Base-by-base conservation (phyloP, 2,329 filamentous ascomycete genomes). In the Stachybotrys elegans region DNA sequence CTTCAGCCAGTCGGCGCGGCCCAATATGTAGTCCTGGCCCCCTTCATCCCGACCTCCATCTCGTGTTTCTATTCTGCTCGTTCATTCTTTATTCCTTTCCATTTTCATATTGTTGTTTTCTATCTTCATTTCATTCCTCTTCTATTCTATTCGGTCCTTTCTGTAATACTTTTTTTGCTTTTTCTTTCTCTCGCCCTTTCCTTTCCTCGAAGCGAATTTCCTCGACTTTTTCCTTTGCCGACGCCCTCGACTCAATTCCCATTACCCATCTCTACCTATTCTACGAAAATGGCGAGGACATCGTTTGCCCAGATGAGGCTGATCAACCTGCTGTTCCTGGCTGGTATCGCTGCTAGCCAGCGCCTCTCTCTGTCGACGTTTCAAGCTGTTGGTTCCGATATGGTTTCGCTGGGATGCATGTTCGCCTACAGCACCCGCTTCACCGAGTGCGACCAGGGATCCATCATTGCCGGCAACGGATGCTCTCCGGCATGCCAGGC, bases 11-110 rank as follows among this genome's bases (percentile, higher is more conserved):
- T 29, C 25, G n/a, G 31, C 31, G n/a, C 6, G n/a, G n/a, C 6
- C 8, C 14, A 16, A 34, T 17, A 12, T 34, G 9, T 34, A 34
- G 31, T 17, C 9, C n/a, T 16, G n/a, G n/a, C 31, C 31, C 31
- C 31, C 14, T 14, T 8, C 25, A 9, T 14, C 25, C 14, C 14
- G 9, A 14, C 25, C 46, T 37, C 31, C 46, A 46, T 43, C 46
- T 48, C 37, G 7, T 38, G 20, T 25, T 39, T 22, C 42, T 40
- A 29, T 21, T 3, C 37, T 29, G 12, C 23, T 16, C 25, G 25
- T 32, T n/a, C 37, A 20, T 23, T 38, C 36, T 25, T 22, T 35
- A 21, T 16, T 39, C 5, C 25, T 34, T 13, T 23, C 3, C 9
- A 35, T 14, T 9, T 16, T 22, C 14, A 27, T n/a, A n/a, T n/a